Percentiles rank a stretch among this genome's conserved stretches.
Evolutionary conservation across 768 basidiomycete genomes (phyloP).

Genomic region (Rhodotorula kratochvilovae): DNA sequence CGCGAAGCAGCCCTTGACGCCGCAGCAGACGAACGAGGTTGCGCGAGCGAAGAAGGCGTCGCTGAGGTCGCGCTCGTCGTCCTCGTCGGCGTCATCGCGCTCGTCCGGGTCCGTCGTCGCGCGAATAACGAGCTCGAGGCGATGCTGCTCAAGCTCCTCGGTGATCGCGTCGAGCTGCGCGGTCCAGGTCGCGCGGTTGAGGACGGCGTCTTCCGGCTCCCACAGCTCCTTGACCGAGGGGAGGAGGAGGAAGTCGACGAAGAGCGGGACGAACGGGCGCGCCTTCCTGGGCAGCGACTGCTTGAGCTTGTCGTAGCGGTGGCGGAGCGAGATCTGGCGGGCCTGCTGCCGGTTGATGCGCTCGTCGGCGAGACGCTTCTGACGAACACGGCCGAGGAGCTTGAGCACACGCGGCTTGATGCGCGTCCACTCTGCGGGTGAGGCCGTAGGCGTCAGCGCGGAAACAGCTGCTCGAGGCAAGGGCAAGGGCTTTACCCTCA

Average conservation of each 20-base stretch:
- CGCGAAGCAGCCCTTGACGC: not conserved
- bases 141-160: not conserved
- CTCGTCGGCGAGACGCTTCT: not conserved
- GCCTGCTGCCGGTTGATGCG: too few species aligned
- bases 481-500: not conserved
- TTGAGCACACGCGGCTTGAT: constrained; percentile 15
- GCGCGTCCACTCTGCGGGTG: not conserved
- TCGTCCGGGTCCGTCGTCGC: not conserved
- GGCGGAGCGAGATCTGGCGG: not conserved
- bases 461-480: too few species aligned
- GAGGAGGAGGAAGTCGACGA: constrained; percentile 18
- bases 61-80: not conserved
- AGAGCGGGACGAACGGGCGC: not conserved
- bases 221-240: constrained; percentile 4
- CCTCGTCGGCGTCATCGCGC: not conserved
- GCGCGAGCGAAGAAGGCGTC: not conserved
- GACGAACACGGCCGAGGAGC: not conserved
- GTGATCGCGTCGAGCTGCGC: not conserved
- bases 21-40: not conserved
- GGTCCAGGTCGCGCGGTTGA: not conserved
- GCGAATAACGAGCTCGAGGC: not conserved
- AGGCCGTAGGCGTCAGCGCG: not conserved
- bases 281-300: not conserved
- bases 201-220: not conserved
- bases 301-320: not conserved